Percentiles rank a stretch among this genome's conserved stretches.
phyloP scores from a whole-genome alignment of 208 protist species.

The Crithidia brevicula region DNA sequence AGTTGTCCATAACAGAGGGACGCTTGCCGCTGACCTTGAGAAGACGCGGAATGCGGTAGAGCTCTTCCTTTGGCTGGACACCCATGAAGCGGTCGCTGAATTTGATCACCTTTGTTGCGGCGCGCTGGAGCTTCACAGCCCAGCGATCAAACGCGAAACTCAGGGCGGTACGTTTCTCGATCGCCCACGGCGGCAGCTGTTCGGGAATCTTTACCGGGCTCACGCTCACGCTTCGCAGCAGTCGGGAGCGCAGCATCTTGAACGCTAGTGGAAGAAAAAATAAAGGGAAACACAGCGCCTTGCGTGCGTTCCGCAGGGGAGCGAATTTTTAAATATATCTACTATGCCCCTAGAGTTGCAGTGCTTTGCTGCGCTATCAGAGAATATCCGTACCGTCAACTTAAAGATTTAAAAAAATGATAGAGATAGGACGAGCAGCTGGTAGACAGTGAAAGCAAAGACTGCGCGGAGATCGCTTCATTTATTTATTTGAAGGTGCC shows the following conservation, averaged over 20 bases:
- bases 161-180: conserved; percentile 58
- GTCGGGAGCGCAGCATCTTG: conserved; percentile 46
- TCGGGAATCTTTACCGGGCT: conserved; percentile 39
- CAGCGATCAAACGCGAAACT: conserved; percentile 47
- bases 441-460: too few relatives aligned
- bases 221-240: conserved; percentile 28
- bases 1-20: conserved; percentile 88
- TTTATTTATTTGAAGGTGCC: too few relatives aligned
- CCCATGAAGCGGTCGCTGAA: conserved; percentile 76
- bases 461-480: too few relatives aligned
- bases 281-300: conserved; percentile 13
- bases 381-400: too few relatives aligned
- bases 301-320: too few relatives aligned
- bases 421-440: too few relatives aligned
- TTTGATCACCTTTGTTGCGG: conserved; percentile 51
- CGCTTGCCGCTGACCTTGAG: conserved; percentile 73
- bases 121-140: conserved; percentile 41
- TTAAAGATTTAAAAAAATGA: too few relatives aligned
- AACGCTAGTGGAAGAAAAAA: conserved; percentile 2
- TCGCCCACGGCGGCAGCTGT: conserved; percentile 74
- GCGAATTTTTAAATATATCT: too few relatives aligned
- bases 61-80: conserved; percentile 74
- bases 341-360: too few relatives aligned
- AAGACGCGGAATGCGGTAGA: conserved; percentile 83
- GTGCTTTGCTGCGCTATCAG: too few relatives aligned